phyloP scores from a whole-genome alignment of 306 rosid genomes.

The Dicorynia guianensis region DNA sequence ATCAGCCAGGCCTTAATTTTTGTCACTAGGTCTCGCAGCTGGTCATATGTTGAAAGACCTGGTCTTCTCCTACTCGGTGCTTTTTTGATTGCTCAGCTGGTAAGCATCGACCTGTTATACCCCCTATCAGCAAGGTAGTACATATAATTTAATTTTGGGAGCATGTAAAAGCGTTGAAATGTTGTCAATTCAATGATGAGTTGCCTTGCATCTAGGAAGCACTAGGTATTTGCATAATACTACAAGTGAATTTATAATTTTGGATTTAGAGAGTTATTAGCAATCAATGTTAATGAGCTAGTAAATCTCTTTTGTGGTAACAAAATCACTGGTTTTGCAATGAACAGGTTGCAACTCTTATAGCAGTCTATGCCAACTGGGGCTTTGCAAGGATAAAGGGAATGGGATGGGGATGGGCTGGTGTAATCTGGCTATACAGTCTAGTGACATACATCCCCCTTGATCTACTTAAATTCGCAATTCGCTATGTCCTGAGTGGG shows the following conservation, averaged over 20 bases:
- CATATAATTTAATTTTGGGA: neutral
- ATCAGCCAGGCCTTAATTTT: constrained; percentile 96
- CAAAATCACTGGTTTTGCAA: constrained; percentile 25
- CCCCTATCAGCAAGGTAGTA: constrained; percentile 17
- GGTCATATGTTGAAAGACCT: constrained; percentile 90
- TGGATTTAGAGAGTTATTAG: constrained; percentile 9
- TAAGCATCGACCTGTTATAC: constrained; percentile 47
- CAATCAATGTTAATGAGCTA: constrained; percentile 9
- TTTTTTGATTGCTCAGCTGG: constrained; percentile 90
- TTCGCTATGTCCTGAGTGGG: constrained; percentile 88
- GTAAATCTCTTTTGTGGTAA: constrained; percentile 17
- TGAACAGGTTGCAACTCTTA: constrained; percentile 82
- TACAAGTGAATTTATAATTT: neutral
- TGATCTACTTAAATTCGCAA: constrained; percentile 81
- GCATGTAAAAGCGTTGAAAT: neutral
- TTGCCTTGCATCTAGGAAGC: neutral
- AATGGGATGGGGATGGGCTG: constrained; percentile 99
- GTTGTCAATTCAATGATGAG: neutral
- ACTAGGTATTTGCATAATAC: neutral
- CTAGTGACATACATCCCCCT: constrained; percentile 89
- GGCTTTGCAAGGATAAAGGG: constrained; percentile 81
- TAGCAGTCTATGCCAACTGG: constrained; percentile 93
- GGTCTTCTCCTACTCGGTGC: constrained; percentile 90
- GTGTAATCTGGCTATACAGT: constrained; percentile 90
- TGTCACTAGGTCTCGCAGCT: constrained; percentile 96